These are phyloP conservation scores for Salinomyces thailandicus DNA, from an alignment of 2,329 filamentous ascomycete genomes.

Conservation along the genomic window DNA sequence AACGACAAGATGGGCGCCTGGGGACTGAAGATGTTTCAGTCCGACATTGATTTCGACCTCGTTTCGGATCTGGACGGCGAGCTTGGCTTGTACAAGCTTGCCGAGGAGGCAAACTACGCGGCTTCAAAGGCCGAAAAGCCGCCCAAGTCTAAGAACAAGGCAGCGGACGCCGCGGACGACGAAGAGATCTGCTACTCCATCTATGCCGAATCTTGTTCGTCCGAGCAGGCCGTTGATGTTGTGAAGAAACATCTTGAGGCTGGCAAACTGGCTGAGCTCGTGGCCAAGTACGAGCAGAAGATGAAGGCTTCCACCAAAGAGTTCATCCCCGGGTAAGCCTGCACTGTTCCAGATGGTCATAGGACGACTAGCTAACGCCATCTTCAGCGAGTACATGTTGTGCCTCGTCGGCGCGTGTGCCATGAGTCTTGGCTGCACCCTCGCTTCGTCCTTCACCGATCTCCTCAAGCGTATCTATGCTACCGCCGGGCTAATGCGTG, in stretches of 20 bases:
- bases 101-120: not conserved
- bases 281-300: constrained; percentile 2
- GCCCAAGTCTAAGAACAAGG: not conserved
- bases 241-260: constrained; percentile 1
- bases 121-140: not conserved
- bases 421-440: constrained; percentile 7
- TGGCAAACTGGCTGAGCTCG: constrained; percentile 1
- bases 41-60: constrained; percentile 6
- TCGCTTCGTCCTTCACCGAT: constrained; percentile 2
- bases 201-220: constrained; percentile 2
- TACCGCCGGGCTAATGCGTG: constrained; percentile 4
- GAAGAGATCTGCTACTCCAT: constrained; percentile 4
- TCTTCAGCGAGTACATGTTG: not conserved
- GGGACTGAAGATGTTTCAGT: constrained; percentile 5
- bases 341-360: not conserved
- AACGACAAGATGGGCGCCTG: constrained; percentile 1
- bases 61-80: constrained; percentile 3
- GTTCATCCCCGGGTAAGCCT: not conserved
- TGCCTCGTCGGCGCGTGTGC: constrained; percentile 6
- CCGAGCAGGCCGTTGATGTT: not conserved
- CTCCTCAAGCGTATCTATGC: constrained; percentile 6
- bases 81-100: not conserved
- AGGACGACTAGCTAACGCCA: not conserved
- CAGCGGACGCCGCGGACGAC: not conserved
- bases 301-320: not conserved